Conservation (phyloP, 2,329 filamentous ascomycete species). For the Penicillium sp. region DNA sequence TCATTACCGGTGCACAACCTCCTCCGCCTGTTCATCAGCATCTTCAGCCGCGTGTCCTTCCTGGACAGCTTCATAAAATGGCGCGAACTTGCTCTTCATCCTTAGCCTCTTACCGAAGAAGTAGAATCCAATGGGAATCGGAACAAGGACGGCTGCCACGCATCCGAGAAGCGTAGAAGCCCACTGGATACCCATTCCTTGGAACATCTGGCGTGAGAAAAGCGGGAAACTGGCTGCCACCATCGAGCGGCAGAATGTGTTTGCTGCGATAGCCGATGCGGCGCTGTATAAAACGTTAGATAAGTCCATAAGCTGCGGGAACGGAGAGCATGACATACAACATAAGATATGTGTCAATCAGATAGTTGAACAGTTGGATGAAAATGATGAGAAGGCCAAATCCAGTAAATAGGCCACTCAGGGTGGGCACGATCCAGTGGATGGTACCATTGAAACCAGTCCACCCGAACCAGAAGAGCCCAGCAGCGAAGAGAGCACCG, state of each 20-base stretch:
- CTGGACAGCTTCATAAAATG: constrained; percentile 49
- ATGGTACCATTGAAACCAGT: constrained; percentile 53
- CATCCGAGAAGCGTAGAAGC: constrained; percentile 40
- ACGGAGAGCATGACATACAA: constrained; percentile 34
- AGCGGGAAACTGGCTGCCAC: constrained; percentile 54
- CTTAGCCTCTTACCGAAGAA: constrained; percentile 29
- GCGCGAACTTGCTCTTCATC: constrained; percentile 28
- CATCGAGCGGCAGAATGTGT: constrained; percentile 53
- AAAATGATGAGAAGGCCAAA: constrained; percentile 60
- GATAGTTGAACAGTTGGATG: constrained; percentile 57
- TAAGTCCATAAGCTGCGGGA: no score
- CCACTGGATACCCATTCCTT: constrained; percentile 37
- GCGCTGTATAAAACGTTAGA: constrained; percentile 32
- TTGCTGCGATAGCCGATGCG: constrained; percentile 55
- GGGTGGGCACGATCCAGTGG: constrained; percentile 41
- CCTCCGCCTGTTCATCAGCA: constrained; percentile 4
- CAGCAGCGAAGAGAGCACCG: constrained; percentile 53
- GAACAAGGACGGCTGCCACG: constrained; percentile 34
- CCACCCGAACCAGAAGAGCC: constrained; percentile 79
- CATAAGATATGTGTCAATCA: constrained; percentile 60
- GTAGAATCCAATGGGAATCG: constrained; percentile 40
- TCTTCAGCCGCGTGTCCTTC: constrained; percentile 40
- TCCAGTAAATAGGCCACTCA: constrained; percentile 54
- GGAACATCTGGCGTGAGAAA: constrained; percentile 56
- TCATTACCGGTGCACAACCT: neutral